A percentile compares a stretch with the other conserved stretches of the same genome.
Evolutionary conservation across 2,329 filamentous ascomycete species (phyloP).

Genomic region (Sclerotinia borealis): DNA sequence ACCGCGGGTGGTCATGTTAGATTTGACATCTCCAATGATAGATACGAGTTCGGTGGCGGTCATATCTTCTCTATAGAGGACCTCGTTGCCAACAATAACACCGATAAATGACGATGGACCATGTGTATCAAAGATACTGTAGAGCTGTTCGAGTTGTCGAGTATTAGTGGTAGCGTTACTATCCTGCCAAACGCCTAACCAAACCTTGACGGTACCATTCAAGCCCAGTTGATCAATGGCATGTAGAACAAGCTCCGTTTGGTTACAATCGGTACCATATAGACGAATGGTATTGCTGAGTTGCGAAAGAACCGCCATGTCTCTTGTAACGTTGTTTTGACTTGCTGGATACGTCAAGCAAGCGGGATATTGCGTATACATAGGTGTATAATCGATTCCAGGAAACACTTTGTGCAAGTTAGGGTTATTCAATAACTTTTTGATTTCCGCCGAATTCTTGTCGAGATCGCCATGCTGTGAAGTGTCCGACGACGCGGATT

Average conservation of each 20-base stretch:
- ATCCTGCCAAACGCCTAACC: slow-evolving; percentile 93
- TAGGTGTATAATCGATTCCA: slow-evolving; percentile 90
- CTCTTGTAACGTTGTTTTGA: slow-evolving; percentile 91
- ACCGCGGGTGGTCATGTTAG: slow-evolving; percentile 61
- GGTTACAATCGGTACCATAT: slow-evolving; percentile 96
- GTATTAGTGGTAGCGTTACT: slow-evolving; percentile 74
- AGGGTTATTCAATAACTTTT: slow-evolving; percentile 71
- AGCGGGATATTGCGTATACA: slow-evolving; percentile 83
- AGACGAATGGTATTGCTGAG: slow-evolving; percentile 82
- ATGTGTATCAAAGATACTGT: slow-evolving; percentile 69
- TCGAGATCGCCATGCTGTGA: slow-evolving; percentile 62
- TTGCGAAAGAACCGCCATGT: slow-evolving; percentile 84
- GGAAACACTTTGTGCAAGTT: slow-evolving; percentile 90
- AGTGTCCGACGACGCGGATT: slow-evolving; percentile 53
- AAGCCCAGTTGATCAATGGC: slow-evolving; percentile 70
- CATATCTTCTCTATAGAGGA: slow-evolving; percentile 71
- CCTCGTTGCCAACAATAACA: slow-evolving; percentile 77
- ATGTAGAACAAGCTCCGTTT: slow-evolving; percentile 88
- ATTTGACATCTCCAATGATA: slow-evolving; percentile 61
- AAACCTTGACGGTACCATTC: slow-evolving; percentile 71
- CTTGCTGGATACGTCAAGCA: slow-evolving; percentile 72
- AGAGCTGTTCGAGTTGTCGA: slow-evolving; percentile 79
- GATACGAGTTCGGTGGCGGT: slow-evolving; percentile 55
- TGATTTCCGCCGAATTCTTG: slow-evolving; percentile 72
- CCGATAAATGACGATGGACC: slow-evolving; percentile 66